Evolutionary conservation across 129 eudicot species (phyloP), one percentile per base, ranked within the genome.

Genomic region (Pulicaria dysenterica): DNA sequence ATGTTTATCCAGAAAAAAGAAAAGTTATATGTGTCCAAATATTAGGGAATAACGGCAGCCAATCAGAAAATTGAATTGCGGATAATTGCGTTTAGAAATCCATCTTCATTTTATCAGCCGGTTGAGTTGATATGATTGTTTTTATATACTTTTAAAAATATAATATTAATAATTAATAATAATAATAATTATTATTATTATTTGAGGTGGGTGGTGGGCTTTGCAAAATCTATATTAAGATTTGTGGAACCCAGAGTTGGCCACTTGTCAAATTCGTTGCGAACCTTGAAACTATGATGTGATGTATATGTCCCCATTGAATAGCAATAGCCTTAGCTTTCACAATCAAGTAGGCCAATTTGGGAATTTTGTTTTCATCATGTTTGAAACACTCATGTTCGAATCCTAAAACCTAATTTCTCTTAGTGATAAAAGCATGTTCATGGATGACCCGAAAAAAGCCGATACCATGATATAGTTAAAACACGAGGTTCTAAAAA

Each of bases 21-120:
- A 47, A 3, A 13, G 8, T 4, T 13, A 50, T 13, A 51, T n/a
- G 6, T 51, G 24, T 50, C 59, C 44, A 7, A n/a, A 48, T 59
- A 4, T 40, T 24, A 61, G 62, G 17, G 61, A 59, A 77, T 68
- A 49, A 12, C 41, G 70, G 39, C 61, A 69, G 31, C 81, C 81
- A 77, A 77, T 69, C 37, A 59, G 81, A 69, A 13, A 41, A 58
- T 5, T 57, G 40, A 68, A 1, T 59, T 68, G 59, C n/a, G 75
- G 81, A 77, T 77, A 77, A 68, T 58, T 47, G 34, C 60, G 51
- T 53, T 58, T 10, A 38, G 4, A 55, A 76, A 67, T 58, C 54
- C 69, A 75, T 64, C 69, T 76, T 56, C 9, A 58, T 24, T 73
- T 12, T 55, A 64, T 48, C 43, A 15, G 31, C 41, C 34, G 37